Evolutionary conservation across 306 rosid species (phyloP).

Genomic region (Rosa persica): DNA sequence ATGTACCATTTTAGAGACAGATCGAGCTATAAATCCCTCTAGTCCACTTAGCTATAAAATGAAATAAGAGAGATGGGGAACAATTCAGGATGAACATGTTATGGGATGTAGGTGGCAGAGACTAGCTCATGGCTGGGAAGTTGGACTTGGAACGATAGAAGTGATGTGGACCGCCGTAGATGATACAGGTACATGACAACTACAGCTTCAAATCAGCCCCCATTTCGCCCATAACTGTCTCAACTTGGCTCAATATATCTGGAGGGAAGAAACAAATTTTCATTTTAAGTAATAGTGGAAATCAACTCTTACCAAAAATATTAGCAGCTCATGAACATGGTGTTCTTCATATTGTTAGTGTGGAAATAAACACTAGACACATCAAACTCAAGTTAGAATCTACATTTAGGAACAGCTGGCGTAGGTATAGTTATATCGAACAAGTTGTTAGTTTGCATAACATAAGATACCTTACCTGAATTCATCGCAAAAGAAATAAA

Average conservation of each 20-base stretch:
- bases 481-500: no score
- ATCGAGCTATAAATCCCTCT: not conserved
- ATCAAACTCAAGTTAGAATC: not conserved
- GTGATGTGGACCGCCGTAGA: slow-evolving; percentile 22
- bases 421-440: no score
- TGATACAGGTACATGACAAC: slow-evolving; percentile 28
- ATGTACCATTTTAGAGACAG: not conserved
- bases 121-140: slow-evolving; percentile 13
- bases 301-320: not conserved
- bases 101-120: not conserved
- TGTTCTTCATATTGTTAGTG: not conserved
- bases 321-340: not conserved
- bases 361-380: not conserved
- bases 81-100: slow-evolving; percentile 6
- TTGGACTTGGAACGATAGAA: not conserved
- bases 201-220: slow-evolving; percentile 60
- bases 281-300: not conserved
- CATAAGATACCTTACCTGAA: no score
- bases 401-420: not conserved
- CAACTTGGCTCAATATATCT: slow-evolving; percentile 88
- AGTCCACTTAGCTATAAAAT: not conserved
- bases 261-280: slow-evolving; percentile 11
- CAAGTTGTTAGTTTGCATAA: no score
- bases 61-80: not conserved
- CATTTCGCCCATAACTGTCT: slow-evolving; percentile 67